Base-by-base conservation (phyloP, 345 rosid species). In the Cochlearia excelsa region DNA sequence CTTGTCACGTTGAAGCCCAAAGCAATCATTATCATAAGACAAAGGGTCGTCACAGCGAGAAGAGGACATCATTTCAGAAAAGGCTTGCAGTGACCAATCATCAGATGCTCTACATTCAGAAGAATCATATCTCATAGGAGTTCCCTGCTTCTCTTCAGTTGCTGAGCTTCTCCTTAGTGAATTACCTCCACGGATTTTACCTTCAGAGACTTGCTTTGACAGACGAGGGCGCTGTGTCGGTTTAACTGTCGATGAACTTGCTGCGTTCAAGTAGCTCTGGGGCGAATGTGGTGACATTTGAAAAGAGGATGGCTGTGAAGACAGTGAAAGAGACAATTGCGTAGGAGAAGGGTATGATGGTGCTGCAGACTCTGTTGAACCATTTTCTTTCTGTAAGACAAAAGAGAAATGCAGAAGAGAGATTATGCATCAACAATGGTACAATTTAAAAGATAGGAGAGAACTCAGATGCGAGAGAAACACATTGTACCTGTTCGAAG, bases 81-180 rank as follows among this genome's bases (percentile, higher is more conserved):
- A 84, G 57, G 95, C 95, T 46, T 80, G 81, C 75, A 79, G 78
- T 9, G 97, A 87, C 95, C 94, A 89, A 70, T 80, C 72, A 75
- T 85, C 95, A 52, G 97, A 89, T 75, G 88, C 81, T 33, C 80
- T 84, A 40, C 83, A 73, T 63, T 61, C 70, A 48, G 88, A 85
- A 29, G 74, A 81, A 66, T 85, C 90, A 61, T 72, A 78, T 70
- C 84, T 74, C 82, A 81, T 66, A 54, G 90, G 84, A 59, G 63
- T 56, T 56, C 30, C 53, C 23, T 65, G 61, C 37, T 37, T 7
- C 61, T 51, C 66, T 66, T 59, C 62, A 46, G 67, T 71, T 39
- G 39, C 47, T 55, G 67, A 64, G 59, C 43, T 61, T 65, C 61
- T 46, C 52, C 61, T 66, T 26, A 55, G 56, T 37, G 66, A 40